phyloP scores from a whole-genome alignment of 192 early-diverging fungal species.

The Thamnidium elegans region DNA sequence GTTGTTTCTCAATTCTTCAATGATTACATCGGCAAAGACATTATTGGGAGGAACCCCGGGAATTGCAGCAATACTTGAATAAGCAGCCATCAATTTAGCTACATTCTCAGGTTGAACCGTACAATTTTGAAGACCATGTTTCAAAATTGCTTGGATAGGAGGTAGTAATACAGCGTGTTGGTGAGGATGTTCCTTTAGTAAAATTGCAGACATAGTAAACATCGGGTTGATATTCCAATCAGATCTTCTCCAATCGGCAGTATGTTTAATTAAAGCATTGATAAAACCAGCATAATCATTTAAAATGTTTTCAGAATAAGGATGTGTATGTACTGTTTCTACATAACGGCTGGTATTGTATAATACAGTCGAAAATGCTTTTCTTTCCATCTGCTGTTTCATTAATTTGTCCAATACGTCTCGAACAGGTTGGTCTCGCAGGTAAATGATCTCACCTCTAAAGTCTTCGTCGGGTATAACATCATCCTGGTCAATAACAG shows the following conservation, averaged over 20 bases:
- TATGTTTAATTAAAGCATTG: conserved; percentile 30
- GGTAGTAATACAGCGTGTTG: conserved; percentile 43
- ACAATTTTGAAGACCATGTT: conserved; percentile 45
- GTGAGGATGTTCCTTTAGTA: conserved; percentile 48
- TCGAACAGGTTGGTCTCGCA: conserved; percentile 55
- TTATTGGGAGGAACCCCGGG: conserved; percentile 33
- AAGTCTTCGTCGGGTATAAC: conserved; percentile 41
- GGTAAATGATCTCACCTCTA: conserved; percentile 30
- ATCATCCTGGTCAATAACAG: conserved; percentile 48
- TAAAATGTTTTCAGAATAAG: conserved; percentile 42
- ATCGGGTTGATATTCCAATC: conserved; percentile 51
- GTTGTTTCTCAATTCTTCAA: conserved; percentile 39
- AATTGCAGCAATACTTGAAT: conserved; percentile 38
- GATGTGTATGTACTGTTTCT: conserved; percentile 49
- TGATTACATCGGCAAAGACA: conserved; percentile 45
- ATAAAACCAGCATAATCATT: conserved; percentile 37
- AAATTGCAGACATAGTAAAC: conserved; percentile 46
- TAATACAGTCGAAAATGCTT: conserved; percentile 50
- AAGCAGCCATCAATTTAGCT: conserved; percentile 43
- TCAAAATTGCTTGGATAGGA: conserved; percentile 40
- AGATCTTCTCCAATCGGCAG: conserved; percentile 33
- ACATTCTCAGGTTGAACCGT: conserved; percentile 39
- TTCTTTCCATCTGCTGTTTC: conserved; percentile 48
- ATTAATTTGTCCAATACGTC: conserved; percentile 56
- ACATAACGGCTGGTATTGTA: conserved; percentile 52